Conservation (phyloP, 1,284 basidiomycete species). For the Trichosporon sp. region DNA sequence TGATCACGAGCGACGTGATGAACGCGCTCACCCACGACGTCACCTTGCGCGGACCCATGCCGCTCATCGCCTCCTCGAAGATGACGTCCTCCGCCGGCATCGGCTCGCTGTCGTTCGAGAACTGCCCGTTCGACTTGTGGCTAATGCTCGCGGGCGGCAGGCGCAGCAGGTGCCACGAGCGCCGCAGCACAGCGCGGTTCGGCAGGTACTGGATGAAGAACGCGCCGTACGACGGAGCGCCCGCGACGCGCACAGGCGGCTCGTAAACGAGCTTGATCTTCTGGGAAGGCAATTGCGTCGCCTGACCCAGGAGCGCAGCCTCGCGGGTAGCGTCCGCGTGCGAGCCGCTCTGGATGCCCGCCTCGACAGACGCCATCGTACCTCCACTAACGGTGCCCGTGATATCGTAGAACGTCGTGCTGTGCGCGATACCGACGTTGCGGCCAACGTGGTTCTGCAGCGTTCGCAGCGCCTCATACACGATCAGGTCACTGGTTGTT, state of each 20-base stretch:
- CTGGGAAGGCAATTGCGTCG: background rate
- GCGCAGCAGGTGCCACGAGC: constrained; percentile 70
- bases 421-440: constrained; percentile 49
- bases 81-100: constrained; percentile 63
- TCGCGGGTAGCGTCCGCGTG: constrained; percentile 35
- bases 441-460: constrained; percentile 36
- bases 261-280: constrained; percentile 9
- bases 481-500: constrained; percentile 54
- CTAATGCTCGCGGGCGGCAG: constrained; percentile 9
- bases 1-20: constrained; percentile 17
- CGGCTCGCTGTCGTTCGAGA: constrained; percentile 17
- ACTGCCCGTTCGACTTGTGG: constrained; percentile 2
- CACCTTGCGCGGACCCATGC: background rate
- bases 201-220: constrained; percentile 61
- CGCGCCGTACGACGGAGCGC: constrained; percentile 50
- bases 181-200: constrained; percentile 68
- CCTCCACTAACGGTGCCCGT: constrained; percentile 64
- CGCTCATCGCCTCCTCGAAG: constrained; percentile 65
- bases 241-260: constrained; percentile 10
- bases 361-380: constrained; percentile 59
- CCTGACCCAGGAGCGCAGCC: constrained; percentile 20
- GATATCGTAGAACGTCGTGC: constrained; percentile 55
- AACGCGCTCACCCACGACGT: constrained; percentile 16
- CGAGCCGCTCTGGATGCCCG: constrained; percentile 47
- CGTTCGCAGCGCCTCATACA: constrained; percentile 57